Evolutionary conservation across 2,329 filamentous ascomycete species (phyloP).

Genomic region (Penicillium psychrosexuale): DNA sequence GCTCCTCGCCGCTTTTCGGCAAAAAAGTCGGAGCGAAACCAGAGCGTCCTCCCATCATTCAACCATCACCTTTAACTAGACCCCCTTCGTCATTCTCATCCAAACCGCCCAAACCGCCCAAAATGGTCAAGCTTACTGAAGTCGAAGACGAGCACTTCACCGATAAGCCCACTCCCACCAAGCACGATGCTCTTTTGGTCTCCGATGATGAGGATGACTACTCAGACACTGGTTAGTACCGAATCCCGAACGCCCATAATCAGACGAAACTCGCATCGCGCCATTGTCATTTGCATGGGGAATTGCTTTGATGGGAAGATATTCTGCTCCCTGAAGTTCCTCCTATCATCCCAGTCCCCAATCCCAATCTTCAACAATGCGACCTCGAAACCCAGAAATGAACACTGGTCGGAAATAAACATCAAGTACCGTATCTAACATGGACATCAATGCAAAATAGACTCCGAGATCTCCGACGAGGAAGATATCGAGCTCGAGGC

Average conservation of each 20-base stretch:
- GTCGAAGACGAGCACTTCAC: slow-evolving; percentile 95
- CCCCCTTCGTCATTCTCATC: slow-evolving; percentile 3
- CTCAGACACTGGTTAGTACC: slow-evolving; percentile 77
- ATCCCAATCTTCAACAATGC: slow-evolving; percentile 4
- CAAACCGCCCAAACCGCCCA: slow-evolving; percentile 26
- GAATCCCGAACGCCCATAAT: slow-evolving; percentile 6
- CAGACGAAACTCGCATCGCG: slow-evolving; percentile 4
- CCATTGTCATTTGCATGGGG: not conserved
- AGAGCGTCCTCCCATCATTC: slow-evolving; percentile 27
- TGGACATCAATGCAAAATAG: slow-evolving; percentile 42
- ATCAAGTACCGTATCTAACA: slow-evolving; percentile 15
- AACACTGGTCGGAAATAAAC: slow-evolving; percentile 6
- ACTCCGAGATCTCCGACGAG: slow-evolving; percentile 81
- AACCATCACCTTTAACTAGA: slow-evolving; percentile 11
- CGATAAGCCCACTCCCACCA: slow-evolving; percentile 61
- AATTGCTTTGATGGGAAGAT: not conserved
- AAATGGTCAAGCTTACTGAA: slow-evolving; percentile 95
- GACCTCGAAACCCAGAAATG: slow-evolving; percentile 3
- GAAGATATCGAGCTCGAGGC: slow-evolving; percentile 61
- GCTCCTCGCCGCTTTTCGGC: slow-evolving; percentile 37
- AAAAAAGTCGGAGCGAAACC: slow-evolving; percentile 41
- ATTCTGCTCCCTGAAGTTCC: not conserved
- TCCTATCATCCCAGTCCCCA: not conserved
- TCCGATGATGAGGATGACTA: slow-evolving; percentile 69
- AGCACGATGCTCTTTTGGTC: slow-evolving; percentile 53